phyloP scores from a whole-genome alignment of 176 grass and related monocot genomes.

The Elaeis guineensis region DNA sequence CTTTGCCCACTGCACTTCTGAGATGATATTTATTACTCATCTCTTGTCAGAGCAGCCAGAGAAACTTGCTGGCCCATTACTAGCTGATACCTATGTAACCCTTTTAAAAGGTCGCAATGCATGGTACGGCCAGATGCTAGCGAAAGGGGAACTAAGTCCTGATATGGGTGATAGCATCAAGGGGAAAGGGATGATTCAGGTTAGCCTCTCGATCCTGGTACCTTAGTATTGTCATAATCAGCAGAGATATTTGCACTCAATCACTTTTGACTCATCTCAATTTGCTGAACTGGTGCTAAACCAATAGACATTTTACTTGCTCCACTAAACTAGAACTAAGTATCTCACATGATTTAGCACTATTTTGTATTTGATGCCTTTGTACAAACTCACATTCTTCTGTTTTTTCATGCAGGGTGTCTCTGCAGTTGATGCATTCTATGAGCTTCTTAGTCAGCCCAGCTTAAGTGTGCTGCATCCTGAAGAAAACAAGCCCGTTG shows the following conservation, averaged over 20 bases:
- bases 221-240: neutral
- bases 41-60: constrained; percentile 81
- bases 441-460: constrained; percentile 80
- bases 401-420: constrained; percentile 48
- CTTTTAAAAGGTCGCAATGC: constrained; percentile 94
- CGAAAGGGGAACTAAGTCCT: constrained; percentile 82
- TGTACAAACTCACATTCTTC: neutral
- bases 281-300: too few relatives aligned
- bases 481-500: constrained; percentile 78
- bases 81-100: constrained; percentile 95
- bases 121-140: constrained; percentile 99
- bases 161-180: constrained; percentile 99
- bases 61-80: constrained; percentile 85
- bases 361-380: too few relatives aligned
- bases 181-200: constrained; percentile 99
- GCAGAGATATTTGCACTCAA: too few relatives aligned
- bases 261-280: too few relatives aligned
- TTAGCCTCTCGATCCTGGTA: neutral
- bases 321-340: too few relatives aligned
- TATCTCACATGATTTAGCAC: neutral
- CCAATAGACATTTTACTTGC: too few relatives aligned
- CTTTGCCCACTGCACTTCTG: constrained; percentile 96
- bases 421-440: constrained; percentile 94
- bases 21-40: constrained; percentile 99
- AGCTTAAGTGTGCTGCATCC: constrained; percentile 82